Evolutionary conservation across 2,329 filamentous ascomycete species (phyloP), one percentile per base, ranked within the genome.

Genomic region (Calonectria multiphialidica): DNA sequence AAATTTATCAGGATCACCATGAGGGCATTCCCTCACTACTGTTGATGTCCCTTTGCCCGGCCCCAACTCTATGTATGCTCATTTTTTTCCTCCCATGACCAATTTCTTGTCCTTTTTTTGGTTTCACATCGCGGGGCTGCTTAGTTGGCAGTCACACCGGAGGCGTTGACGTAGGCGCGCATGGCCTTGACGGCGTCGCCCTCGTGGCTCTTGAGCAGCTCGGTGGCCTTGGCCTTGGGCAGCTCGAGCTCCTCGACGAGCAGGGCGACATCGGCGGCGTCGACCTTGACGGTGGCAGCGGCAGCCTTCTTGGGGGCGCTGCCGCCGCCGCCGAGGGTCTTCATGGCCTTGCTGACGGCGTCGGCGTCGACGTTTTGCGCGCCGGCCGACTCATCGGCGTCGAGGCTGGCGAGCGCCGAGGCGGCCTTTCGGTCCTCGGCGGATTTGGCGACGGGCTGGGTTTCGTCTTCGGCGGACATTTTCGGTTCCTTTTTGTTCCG

Each of bases 341-440:
- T 90, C 88, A 95, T 93, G 30, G 93, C 94, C 81, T 94, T 92
- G 79, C 87, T 91, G 64, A 94, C 88, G 75, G 93, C 94, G 72
- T 93, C 93, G 65, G 90, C 86, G 81, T 95, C 93, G 76, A 94
- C 90, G 74, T 92, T 87, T 74, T 90, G 88, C 57, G 86, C 83
- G 3, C 84, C 80, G 21, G 83, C 80, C 40, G 81, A 85, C 70
- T 85, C 86, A 44, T 84, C 82, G 50, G 86, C 82, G 81, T 95
- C 93, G 76, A 96, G 91, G 73, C 89, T 90, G 59, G 92, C 93
- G 72, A 95, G 90, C 35, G 93, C 94, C 8, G 92, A 92, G 47
- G 93, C 93, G 55, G 93, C 93, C 84, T 95, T 95, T 83, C 93
- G 92, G 85, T 95, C 93, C 83, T 95, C 93, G 80, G 93, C 93